Evolutionary conservation across 1,284 basidiomycete species (phyloP).

Genomic region (Microbotryomycetes sp.): DNA sequence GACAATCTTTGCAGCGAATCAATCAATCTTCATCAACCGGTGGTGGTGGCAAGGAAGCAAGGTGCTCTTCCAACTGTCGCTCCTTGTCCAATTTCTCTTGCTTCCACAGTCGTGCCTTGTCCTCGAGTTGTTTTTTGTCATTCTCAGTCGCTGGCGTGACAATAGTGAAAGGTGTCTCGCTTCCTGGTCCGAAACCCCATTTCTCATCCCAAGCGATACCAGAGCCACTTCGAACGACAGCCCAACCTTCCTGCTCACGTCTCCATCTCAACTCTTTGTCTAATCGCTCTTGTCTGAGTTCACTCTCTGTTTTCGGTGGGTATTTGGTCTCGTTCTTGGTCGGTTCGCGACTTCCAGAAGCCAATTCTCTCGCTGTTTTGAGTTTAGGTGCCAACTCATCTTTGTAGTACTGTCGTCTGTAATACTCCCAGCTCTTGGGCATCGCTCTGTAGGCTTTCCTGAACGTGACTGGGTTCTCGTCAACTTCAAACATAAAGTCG

Average conservation of each 20-base stretch:
- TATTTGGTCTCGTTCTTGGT: slow-evolving; percentile 75
- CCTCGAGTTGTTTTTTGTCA: slow-evolving; percentile 3
- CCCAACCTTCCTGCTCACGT: slow-evolving; percentile 37
- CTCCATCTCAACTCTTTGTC: slow-evolving; percentile 37
- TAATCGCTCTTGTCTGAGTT: slow-evolving; percentile 34
- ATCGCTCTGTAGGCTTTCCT: slow-evolving; percentile 54
- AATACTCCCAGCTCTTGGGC: slow-evolving; percentile 58
- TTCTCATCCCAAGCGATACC: slow-evolving; percentile 35
- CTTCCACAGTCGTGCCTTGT: slow-evolving; percentile 2
- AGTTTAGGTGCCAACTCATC: slow-evolving; percentile 61
- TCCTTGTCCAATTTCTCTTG: slow-evolving; percentile 3
- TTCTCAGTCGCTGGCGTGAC: slow-evolving; percentile 9
- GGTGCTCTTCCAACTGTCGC: slow-evolving; percentile 2
- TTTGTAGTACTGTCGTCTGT: slow-evolving; percentile 57
- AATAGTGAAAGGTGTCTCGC: slow-evolving; percentile 10
- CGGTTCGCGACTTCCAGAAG: slow-evolving; percentile 68
- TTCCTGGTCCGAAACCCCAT: slow-evolving; percentile 11
- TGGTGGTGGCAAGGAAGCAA: background rate
- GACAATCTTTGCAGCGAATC: background rate
- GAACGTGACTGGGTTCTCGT: slow-evolving; percentile 26
- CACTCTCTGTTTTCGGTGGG: slow-evolving; percentile 69
- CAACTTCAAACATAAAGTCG: slow-evolving; percentile 26
- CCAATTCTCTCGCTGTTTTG: slow-evolving; percentile 66
- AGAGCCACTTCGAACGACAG: slow-evolving; percentile 31
- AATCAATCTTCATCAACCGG: slow-evolving; percentile 9